Evolutionary conservation across 1,284 basidiomycete genomes (phyloP), one percentile per base, ranked within the genome.

Genomic region (Cryptococcus floricola): DNA sequence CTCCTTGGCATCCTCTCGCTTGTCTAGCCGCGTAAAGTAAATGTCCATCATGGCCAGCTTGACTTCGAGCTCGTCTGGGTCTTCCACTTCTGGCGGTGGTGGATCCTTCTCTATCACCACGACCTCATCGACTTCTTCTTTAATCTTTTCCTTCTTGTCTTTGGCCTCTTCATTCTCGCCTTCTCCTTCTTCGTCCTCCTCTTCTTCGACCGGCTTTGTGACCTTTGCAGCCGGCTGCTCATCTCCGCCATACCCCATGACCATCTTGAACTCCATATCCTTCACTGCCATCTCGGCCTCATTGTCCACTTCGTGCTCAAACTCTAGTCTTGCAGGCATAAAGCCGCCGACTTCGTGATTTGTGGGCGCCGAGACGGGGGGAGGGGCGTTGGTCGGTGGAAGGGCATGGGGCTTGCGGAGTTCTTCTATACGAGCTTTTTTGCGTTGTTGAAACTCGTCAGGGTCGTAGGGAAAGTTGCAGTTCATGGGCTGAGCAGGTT

Each of bases 201-300:
- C 68, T 27, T 66, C 70, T 44, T 62, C 64, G 9, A 66, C 55
- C 7, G 67, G 61, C 19, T 50, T 45, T 2, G 69, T 69, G 23
- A 72, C 58, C 13, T 71, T 71, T 12, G 79, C 76, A 57, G 82
- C 80, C 44, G 90, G 89, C 69, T 83, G 81, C 44, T 86, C 80
- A 67, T 89, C 91, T 1, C 95, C 95, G 4, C 90, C 93, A 72
- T 85, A 96, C 47, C 86, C 82, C 39, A 85, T 81, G 57, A 92
- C 91, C 10, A 91, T 79, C 2, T 92, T 95, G 68, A 98, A 98
- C 73, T 98, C 94, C 64, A 98, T 82, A 71, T 98, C 93, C 77
- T 98, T 98, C 63, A 98, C 88, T 2, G 92, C 79, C 69, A 94
- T 87, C 71, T 98, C 95, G 0, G 95, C 95, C 39, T 98, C 93